Evolutionary conservation across 306 rosid genomes (phyloP), one percentile per base, ranked within the genome.

Genomic region (Rubus parviflorus): DNA sequence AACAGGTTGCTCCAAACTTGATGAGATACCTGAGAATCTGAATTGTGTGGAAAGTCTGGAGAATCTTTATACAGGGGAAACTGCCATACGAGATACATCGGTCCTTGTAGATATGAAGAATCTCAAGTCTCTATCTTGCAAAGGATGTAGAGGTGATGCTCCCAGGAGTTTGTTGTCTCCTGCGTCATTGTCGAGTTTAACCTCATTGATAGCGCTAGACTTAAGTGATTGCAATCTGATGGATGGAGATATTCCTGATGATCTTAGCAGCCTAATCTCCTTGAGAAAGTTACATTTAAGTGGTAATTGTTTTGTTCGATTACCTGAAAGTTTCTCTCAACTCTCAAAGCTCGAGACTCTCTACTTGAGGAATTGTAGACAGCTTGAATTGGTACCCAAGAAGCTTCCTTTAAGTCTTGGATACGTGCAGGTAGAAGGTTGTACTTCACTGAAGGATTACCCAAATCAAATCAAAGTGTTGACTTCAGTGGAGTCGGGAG

Each of bases 151-250:
- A 47, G 45, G 45, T 25, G 10, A 41, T 7, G 13, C 6, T 13
- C 35, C 12, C 15, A 49, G 17, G 19, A 49, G 54, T 49, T 14
- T 14, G 46, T 42, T 42, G 46, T 42, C 8, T 1, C 46, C 46
- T 4, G 6, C 16, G 4, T 42, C 46, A 49, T 49, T 49, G 4
- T 14, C 19, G 17, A 49, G 54, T 49, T 49, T 49, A 11, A 49
- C 54, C 12, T 13, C 19, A 2, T 72, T 75, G 42, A 70, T 8
- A 72, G 73, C n/a, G 11, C 17, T 81, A 22, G 57, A 15, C 40
- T 46, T 75, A 19, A 66, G 77, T 60, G 35, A 42, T 4, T 69
- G 84, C 73, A 81, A 75, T 38, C 58, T 81, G 68, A 2, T 4
- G 38, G 75, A 80, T 54, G 54, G 19, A 49, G 19, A 3, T 1